phyloP scores from a whole-genome alignment of 108 stramenopile species.

The Cyclotella choctawhatcheeana region DNA sequence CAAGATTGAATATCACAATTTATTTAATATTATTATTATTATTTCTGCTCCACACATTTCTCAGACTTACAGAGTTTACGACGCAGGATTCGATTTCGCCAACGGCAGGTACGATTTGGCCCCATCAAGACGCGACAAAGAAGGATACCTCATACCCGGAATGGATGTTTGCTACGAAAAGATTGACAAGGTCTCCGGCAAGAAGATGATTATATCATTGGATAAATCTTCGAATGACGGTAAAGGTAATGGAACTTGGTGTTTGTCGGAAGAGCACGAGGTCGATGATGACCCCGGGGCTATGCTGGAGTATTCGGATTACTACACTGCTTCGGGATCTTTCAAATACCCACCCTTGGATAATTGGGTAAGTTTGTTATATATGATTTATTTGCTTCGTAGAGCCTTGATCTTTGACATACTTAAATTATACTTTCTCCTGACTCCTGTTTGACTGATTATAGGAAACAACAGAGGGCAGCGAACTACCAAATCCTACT shows the following conservation, averaged over 20 bases:
- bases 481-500: neutral
- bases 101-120: neutral
- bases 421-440: no score
- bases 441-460: no score
- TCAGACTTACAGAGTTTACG: neutral
- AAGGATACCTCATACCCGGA: neutral
- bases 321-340: neutral
- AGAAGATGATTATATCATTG: neutral
- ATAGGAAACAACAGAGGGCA: conserved; percentile 4
- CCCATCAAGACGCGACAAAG: neutral
- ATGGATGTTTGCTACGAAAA: neutral
- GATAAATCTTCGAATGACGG: neutral
- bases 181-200: neutral
- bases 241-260: neutral
- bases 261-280: neutral
- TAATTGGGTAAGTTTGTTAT: no score
- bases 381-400: no score
- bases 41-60: no score
- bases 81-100: neutral
- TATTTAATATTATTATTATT: no score
- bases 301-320: neutral
- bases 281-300: neutral
- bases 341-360: neutral
- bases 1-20: no score
- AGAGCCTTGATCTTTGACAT: no score